Evolutionary conservation across 495 filamentous ascomycete species (phyloP).

Genomic region (Penicillium ochrochloron): DNA sequence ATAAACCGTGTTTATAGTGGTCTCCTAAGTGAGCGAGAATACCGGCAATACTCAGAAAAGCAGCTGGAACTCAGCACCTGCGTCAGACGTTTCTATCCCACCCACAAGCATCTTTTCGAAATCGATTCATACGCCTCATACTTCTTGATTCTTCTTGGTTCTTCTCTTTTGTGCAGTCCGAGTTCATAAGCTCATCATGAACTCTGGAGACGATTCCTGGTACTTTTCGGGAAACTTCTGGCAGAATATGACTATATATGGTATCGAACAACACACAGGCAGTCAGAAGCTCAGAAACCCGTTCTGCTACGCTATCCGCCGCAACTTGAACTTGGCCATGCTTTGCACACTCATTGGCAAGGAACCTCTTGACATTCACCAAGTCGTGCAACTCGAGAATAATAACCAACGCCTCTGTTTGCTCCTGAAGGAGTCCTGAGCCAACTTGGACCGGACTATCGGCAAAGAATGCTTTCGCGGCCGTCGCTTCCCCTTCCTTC

Average conservation of each 20-base stretch:
- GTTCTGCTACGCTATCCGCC: too few relatives aligned
- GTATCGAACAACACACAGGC: too few relatives aligned
- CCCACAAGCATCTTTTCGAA: not conserved
- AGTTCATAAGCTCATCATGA: slow-evolving; percentile 45
- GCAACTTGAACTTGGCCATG: too few relatives aligned
- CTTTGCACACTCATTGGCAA: too few relatives aligned
- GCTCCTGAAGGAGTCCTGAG: slow-evolving; percentile 3
- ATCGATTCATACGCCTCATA: slow-evolving; percentile 3
- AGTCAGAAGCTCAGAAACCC: too few relatives aligned
- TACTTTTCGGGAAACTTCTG: slow-evolving; percentile 48
- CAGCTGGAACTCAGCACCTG: too few relatives aligned
- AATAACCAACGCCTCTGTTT: slow-evolving; percentile 4
- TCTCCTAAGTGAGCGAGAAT: too few relatives aligned
- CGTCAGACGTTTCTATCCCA: too few relatives aligned
- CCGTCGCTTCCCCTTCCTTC: slow-evolving; percentile 4
- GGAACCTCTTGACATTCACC: too few relatives aligned
- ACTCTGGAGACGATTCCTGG: slow-evolving; percentile 55
- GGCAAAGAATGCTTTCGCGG: slow-evolving; percentile 6
- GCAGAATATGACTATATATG: slow-evolving; percentile 48
- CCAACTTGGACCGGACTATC: slow-evolving; percentile 1
- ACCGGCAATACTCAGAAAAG: too few relatives aligned
- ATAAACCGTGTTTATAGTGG: too few relatives aligned
- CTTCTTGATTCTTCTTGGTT: not conserved
- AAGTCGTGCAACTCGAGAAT: too few relatives aligned
- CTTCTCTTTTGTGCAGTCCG: not conserved